Conservation (phyloP, 306 rosid genomes). For the Vigna trinervia region DNA sequence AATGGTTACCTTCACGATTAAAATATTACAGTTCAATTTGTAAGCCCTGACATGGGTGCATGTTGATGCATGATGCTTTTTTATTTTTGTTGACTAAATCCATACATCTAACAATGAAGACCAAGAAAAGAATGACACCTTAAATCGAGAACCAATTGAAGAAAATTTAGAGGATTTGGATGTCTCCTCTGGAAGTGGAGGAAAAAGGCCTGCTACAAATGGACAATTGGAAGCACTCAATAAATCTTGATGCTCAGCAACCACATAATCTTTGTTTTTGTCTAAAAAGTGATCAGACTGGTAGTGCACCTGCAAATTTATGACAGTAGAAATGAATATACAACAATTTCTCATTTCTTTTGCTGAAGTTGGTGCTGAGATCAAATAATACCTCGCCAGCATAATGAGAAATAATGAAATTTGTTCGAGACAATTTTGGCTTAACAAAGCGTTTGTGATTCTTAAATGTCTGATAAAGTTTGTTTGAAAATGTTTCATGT, state of each 20-base stretch:
- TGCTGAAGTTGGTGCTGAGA: slow-evolving; percentile 36
- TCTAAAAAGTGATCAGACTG: slow-evolving; percentile 96
- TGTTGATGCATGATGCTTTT: slow-evolving; percentile 37
- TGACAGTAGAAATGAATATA: slow-evolving; percentile 40
- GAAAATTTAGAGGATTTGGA: slow-evolving; percentile 96
- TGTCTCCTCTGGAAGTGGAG: slow-evolving; percentile 89
- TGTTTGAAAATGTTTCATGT: slow-evolving; percentile 98
- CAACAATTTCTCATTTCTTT: slow-evolving; percentile 28
- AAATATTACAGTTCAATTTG: slow-evolving; percentile 38
- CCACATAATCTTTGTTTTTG: slow-evolving; percentile 99
- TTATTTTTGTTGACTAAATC: slow-evolving; percentile 28
- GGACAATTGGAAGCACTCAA: slow-evolving; percentile 85
- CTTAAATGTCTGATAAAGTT: slow-evolving; percentile 96
- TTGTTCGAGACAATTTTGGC: slow-evolving; percentile 96
- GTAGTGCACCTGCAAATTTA: slow-evolving; percentile 77
- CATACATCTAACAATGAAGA: slow-evolving; percentile 21
- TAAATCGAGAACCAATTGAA: slow-evolving; percentile 97
- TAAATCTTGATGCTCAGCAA: slow-evolving; percentile 96
- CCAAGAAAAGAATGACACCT: slow-evolving; percentile 58
- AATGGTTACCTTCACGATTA: slow-evolving; percentile 44
- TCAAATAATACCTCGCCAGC: slow-evolving; percentile 89
- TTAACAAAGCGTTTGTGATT: slow-evolving; percentile 90
- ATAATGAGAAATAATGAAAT: slow-evolving; percentile 87
- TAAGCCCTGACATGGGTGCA: slow-evolving; percentile 32
- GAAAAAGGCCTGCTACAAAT: slow-evolving; percentile 98